Evolutionary conservation across 306 rosid species (phyloP).

Genomic region (Vicia sativa): DNA sequence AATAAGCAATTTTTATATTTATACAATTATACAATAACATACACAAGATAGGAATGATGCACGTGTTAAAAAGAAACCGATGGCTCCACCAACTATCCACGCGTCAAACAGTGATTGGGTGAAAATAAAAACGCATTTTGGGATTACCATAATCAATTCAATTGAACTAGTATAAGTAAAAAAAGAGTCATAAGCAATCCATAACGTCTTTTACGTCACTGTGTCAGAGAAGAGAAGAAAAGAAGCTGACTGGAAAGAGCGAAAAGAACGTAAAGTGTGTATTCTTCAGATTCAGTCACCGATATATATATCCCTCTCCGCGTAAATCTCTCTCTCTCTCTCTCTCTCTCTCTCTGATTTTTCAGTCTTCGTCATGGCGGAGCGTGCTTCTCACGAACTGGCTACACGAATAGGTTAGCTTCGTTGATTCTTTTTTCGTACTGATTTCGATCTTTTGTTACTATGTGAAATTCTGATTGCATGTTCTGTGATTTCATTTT

Average conservation of each 20-base stretch:
- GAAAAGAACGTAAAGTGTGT: slow-evolving; percentile 14
- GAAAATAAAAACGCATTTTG: background rate
- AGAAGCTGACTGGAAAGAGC: slow-evolving; percentile 53
- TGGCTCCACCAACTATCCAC: slow-evolving; percentile 10
- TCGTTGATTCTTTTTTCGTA: background rate
- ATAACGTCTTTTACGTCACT: slow-evolving; percentile 37
- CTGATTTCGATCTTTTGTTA: slow-evolving; percentile 1
- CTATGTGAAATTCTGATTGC: background rate
- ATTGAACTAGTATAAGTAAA: background rate
- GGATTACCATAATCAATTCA: slow-evolving; percentile 2
- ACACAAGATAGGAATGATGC: background rate
- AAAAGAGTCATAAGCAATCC: background rate
- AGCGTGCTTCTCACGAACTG: slow-evolving; percentile 55
- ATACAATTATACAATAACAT: too few species aligned
- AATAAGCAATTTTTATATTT: too few species aligned
- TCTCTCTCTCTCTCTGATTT: background rate
- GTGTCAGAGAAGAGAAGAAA: slow-evolving; percentile 10
- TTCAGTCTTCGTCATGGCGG: slow-evolving; percentile 59
- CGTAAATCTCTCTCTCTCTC: slow-evolving; percentile 30
- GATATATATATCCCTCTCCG: slow-evolving; percentile 19
- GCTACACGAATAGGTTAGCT: slow-evolving; percentile 75
- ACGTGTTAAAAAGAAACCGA: slow-evolving; percentile 12
- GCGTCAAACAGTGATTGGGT: background rate
- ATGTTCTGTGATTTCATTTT: background rate
- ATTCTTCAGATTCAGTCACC: background rate